Evolutionary conservation across 2,329 filamentous ascomycete genomes (phyloP), one percentile per base, ranked within the genome.

Genomic region (Didymella keratinophila): DNA sequence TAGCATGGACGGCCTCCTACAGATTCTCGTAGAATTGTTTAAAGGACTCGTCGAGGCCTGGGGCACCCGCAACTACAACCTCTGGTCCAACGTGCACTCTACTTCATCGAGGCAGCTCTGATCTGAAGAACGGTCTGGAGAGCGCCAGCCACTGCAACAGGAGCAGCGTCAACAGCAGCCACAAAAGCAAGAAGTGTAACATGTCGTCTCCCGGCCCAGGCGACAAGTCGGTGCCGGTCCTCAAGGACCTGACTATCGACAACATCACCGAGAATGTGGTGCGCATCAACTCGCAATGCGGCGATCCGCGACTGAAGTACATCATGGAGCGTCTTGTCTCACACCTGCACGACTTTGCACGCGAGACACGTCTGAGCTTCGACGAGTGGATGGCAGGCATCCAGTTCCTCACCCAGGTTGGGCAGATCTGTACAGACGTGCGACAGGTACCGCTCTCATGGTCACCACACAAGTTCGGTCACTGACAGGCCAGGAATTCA

Each of bases 341-440:
- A 12, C 91, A 95, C 76, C 80, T 94, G 1, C 91, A 95, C 77
- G 90, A 93, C 78, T 94, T 93, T 73, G 89, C 90, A 5, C 84
- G 90, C 53, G 91, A 94, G 76, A 93, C 90, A 1, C 82, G 90
- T 28, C 82, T 94, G 32, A 90, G 87, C 73, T 90, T 88, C 4
- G 81, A 86, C 2, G 91, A 95, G 80, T 94, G 91, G 91, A 90
- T 90, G 87, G 80, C 84, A 0, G 89, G 86, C 1, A 81, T 94
- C 53, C 78, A 84, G 42, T 94, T 93, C 78, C 79, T 94, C 27
- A 90, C 89, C 0, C 80, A 82, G 39, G 88, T 89, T 9, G 91
- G 91, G 4, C 84, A 94, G 75, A 93, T 88, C 58, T 90, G 87
- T 72, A 88, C 81, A 56, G 87, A 91, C 70, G 88, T 92, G 47